These are phyloP conservation scores for Phytophthora multivora DNA, from an alignment of 352 stramenopile species.

Conservation along the genomic window DNA sequence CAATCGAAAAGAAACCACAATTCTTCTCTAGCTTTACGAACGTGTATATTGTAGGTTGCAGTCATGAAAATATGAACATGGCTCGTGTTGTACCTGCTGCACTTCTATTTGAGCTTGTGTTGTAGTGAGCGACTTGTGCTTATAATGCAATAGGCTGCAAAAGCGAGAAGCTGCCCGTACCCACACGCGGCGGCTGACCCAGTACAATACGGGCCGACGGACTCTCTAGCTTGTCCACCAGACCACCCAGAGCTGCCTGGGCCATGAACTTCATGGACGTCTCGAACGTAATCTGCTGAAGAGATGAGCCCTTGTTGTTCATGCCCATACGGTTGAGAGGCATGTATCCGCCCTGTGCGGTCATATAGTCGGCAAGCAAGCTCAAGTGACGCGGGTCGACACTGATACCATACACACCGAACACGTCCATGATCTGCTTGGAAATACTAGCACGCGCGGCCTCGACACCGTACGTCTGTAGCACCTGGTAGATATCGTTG, in stretches of 20 bases:
- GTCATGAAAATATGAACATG: slow-evolving; percentile 43
- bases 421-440: slow-evolving; percentile 98
- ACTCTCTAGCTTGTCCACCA: slow-evolving; percentile 91
- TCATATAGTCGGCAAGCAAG: slow-evolving; percentile 99
- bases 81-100: slow-evolving; percentile 32
- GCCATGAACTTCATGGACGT: slow-evolving; percentile 99
- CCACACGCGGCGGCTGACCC: slow-evolving; percentile 93
- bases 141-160: slow-evolving; percentile 88
- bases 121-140: slow-evolving; percentile 18
- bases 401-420: slow-evolving; percentile 99
- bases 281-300: slow-evolving; percentile 99
- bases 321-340: slow-evolving; percentile 98
- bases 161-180: slow-evolving; percentile 96
- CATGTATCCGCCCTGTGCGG: slow-evolving; percentile 96
- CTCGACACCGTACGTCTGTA: slow-evolving; percentile 98
- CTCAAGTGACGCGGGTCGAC: slow-evolving; percentile 98
- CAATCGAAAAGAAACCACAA: background rate
- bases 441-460: slow-evolving; percentile 97
- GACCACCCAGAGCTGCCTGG: slow-evolving; percentile 91
- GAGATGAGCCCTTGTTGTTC: slow-evolving; percentile 94
- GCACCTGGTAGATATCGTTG: slow-evolving; percentile 98
- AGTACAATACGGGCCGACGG: slow-evolving; percentile 96
- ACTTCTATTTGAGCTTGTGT: slow-evolving; percentile 29
- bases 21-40: slow-evolving; percentile 28
- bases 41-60: slow-evolving; percentile 38